Base-by-base conservation (phyloP, 352 stramenopile genomes). In the Pythium utonaiense region DNA sequence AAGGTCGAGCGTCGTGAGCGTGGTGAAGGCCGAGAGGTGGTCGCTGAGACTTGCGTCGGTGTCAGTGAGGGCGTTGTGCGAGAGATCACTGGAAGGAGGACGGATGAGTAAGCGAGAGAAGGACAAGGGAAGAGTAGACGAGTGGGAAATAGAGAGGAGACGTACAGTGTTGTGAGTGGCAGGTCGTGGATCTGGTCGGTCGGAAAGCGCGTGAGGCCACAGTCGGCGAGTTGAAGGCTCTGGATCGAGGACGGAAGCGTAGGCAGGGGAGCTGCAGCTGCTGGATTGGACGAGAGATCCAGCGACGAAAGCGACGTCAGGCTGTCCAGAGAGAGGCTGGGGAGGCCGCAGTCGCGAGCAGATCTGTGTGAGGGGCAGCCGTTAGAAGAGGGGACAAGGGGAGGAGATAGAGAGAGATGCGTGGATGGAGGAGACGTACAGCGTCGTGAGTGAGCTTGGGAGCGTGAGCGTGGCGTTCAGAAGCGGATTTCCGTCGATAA, bases 201-300 rank as follows among this genome's bases (percentile, higher is more conserved):
- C 16, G 54, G 54, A 24, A 69, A 69, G 5, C 17, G 4, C 7
- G 28, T 55, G 19, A 69, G 47, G 31, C 54, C 53, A 17, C 47
- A 63, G 1, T 16, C 45, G 6, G 54, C 40, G 38, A 69, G 48
- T 21, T 19, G 21, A 9, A 69, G 31, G 14, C 53, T 27, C 12
- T 24, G 33, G 12, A 69, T 9, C 4, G 53, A 41, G 13, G 24
- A 5, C 8, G 54, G 54, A 40, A 69, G 6, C 6, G 27, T 41
- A n/a, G 14, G 33, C 12, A 21, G 9, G 30, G 21, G 1, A 10
- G 22, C 6, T 2, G 48, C 7, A 3, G 50, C 14, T 5, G 31
- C 21, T 3, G 62, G 55, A 42, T 69, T 69, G n/a, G 45, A 3
- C 2, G 62, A 69, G 27, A 69, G 48, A 25, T 64, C 48, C 27